Evolutionary conservation across 768 basidiomycete genomes (phyloP), one percentile per base, ranked within the genome.

Genomic region (Chalciporus pseudorubinellus): DNA sequence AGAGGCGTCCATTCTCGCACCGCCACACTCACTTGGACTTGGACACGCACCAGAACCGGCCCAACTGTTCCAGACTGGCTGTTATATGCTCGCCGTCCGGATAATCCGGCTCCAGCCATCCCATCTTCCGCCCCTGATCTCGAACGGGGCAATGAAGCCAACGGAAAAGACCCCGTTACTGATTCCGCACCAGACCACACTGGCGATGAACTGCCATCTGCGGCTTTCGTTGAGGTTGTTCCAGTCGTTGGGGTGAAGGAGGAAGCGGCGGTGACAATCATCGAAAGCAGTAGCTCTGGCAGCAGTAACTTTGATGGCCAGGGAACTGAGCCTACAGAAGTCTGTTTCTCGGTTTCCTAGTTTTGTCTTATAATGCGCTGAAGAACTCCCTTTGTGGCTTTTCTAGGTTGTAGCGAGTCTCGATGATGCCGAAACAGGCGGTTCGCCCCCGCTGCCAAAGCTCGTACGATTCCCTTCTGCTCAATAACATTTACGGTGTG

Each of bases 1-100:
- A 73, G 74, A 43, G 77, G 60, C 10, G 66, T 76, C 20, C 71
- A 73, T 42, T 74, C 77, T 12, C 74, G 74, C 11, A 80, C 78
- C 0, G 59, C 76, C 4, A 78, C 79, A 9, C 53, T 82, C 12
- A 70, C 77, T 8, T 61, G 62, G 12, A 78, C 79, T 1, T 70
- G 74, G 61, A 77, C 75, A 2, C 64, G 61, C 31, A 70, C 69
- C 10, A 61, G 65, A 31, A 62, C 67, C 14, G 69, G 61, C 11
- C 41, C 55, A 26, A 26, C 26, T 12, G 6, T 54, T 43, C 77
- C 77, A 9, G 81, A 82, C 33, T 82, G 81, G 81, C 51, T 80
- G 6, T 50, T 70, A 4, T 67, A 67, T 48, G 59, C 64, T 1
- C 70, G 70, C 11, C 70, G 68, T 26, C 29, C 57, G 1, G 64